Evolutionary conservation across 2,329 filamentous ascomycete genomes (phyloP).

Genomic region (Sordariomycetes sp.): DNA sequence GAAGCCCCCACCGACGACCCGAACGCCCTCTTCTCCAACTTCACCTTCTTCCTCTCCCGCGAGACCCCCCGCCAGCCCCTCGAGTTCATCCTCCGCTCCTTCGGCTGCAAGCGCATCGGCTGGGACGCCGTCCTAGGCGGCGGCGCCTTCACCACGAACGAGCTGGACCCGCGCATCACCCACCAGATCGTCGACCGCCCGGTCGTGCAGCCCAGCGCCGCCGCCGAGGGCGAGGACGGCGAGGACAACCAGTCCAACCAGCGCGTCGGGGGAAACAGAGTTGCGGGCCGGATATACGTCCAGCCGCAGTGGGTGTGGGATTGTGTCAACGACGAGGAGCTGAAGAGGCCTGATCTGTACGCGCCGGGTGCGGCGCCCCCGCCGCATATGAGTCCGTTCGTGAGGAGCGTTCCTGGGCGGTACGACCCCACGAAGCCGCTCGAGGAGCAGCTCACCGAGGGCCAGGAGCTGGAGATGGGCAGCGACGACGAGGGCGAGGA

Average conservation of each 20-base stretch:
- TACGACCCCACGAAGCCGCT: constrained; percentile 86
- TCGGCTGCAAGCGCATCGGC: constrained; percentile 90
- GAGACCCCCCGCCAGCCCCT: constrained; percentile 85
- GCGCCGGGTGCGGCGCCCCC: constrained; percentile 82
- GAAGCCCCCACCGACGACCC: constrained; percentile 53
- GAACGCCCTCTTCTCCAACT: constrained; percentile 72
- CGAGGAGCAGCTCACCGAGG: constrained; percentile 79
- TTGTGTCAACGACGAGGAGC: constrained; percentile 80
- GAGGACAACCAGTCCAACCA: constrained; percentile 54
- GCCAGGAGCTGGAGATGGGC: constrained; percentile 64
- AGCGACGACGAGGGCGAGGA: constrained; percentile 37
- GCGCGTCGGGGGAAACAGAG: constrained; percentile 52
- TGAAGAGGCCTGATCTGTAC: constrained; percentile 80
- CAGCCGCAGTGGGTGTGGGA: constrained; percentile 99
- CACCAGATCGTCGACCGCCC: constrained; percentile 95
- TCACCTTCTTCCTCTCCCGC: constrained; percentile 85
- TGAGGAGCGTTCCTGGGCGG: constrained; percentile 73
- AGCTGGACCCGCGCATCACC: constrained; percentile 79
- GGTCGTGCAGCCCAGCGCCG: constrained; percentile 49
- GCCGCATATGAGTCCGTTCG: constrained; percentile 92
- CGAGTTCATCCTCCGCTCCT: constrained; percentile 86
- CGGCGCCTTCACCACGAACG: constrained; percentile 84
- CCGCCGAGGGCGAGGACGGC: constrained; percentile 34
- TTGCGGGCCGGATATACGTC: constrained; percentile 86
- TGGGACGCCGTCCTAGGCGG: constrained; percentile 90